phyloP scores from a whole-genome alignment of 208 protist genomes.

The Crithidia expoeki region DNA sequence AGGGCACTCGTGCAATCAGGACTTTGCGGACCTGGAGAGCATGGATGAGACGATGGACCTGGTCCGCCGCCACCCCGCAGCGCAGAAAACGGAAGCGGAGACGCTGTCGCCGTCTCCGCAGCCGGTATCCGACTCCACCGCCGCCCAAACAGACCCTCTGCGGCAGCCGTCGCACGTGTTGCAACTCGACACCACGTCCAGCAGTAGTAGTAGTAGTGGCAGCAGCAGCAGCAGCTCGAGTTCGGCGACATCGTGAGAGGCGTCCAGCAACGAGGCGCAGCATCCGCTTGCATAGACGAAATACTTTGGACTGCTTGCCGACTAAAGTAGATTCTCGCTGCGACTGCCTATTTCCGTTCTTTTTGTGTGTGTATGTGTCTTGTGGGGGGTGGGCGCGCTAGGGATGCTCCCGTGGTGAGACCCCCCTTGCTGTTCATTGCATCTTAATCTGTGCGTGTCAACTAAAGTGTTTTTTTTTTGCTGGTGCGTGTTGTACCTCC shows the following conservation, averaged over 20 bases:
- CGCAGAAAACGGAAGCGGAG: not conserved
- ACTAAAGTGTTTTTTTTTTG: no score
- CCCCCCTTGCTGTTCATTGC: no score
- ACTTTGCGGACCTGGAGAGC: slow-evolving; percentile 6
- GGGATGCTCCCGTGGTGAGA: no score
- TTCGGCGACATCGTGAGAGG: not conserved
- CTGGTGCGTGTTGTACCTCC: no score
- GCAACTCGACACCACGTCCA: not conserved
- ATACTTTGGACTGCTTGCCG: not conserved
- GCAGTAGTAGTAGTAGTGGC: no score
- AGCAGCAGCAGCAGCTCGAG: slow-evolving; percentile 14
- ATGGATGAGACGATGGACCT: not conserved
- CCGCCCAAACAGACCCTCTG: not conserved
- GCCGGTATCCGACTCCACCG: not conserved
- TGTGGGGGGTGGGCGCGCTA: no score
- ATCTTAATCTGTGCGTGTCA: no score
- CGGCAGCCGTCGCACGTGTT: not conserved
- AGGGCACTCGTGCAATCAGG: not conserved
- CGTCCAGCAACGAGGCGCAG: not conserved
- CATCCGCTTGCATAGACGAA: not conserved
- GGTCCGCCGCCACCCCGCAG: not conserved
- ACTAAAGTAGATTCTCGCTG: not conserved
- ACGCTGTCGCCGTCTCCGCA: not conserved
- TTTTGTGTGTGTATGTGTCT: not conserved
- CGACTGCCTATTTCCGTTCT: not conserved